Conservation (phyloP, 345 rosid genomes). For the Dipteronia sinensis region DNA sequence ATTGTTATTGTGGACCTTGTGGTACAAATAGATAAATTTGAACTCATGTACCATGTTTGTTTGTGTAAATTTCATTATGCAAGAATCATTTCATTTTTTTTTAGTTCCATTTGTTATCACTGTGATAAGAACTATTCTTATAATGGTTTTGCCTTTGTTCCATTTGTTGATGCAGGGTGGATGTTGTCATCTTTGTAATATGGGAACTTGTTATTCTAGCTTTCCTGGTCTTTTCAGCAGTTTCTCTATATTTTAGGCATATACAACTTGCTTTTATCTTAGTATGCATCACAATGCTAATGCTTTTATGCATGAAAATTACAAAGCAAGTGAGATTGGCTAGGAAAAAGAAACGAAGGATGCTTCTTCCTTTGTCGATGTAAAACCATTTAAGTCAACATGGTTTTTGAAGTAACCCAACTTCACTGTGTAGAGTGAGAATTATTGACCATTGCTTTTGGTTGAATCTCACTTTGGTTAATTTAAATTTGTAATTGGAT, state of each 20-base stretch:
- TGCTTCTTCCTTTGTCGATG: slow-evolving; percentile 98
- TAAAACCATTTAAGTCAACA: slow-evolving; percentile 28
- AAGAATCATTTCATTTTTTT: not conserved
- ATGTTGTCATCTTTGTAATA: slow-evolving; percentile 82
- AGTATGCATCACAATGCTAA: slow-evolving; percentile 64
- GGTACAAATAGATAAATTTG: not conserved
- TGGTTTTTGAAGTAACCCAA: slow-evolving; percentile 11
- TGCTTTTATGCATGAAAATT: slow-evolving; percentile 83
- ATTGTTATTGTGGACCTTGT: too few species aligned
- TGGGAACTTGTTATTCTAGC: slow-evolving; percentile 94
- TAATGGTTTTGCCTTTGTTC: not conserved
- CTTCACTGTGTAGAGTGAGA: slow-evolving; percentile 31
- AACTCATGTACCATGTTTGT: not conserved
- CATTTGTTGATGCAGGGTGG: slow-evolving; percentile 68
- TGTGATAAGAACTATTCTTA: not conserved
- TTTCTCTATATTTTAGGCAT: slow-evolving; percentile 80
- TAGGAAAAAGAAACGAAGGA: slow-evolving; percentile 90
- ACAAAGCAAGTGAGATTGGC: slow-evolving; percentile 80
- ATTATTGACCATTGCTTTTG: slow-evolving; percentile 17
- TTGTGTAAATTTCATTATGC: not conserved
- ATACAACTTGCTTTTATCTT: slow-evolving; percentile 71
- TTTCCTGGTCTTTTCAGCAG: slow-evolving; percentile 90
- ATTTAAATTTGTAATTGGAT: slow-evolving; percentile 18
- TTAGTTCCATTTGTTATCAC: not conserved
- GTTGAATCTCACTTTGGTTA: slow-evolving; percentile 8